Conservation (phyloP, 2,329 filamentous ascomycete genomes). For the Cladosporium oxysporum region DNA sequence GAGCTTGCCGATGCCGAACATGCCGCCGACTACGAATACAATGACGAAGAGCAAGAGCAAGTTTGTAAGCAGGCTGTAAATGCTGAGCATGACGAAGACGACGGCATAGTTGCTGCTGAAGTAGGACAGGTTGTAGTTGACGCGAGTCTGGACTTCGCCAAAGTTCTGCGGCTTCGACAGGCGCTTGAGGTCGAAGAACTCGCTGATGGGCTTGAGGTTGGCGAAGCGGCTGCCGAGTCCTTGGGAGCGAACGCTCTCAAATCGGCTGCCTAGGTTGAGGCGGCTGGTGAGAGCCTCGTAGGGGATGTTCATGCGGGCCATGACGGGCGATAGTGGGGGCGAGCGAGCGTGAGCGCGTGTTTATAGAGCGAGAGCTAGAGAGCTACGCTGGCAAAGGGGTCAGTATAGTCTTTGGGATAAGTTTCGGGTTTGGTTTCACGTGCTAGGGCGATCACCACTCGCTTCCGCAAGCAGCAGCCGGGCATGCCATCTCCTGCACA, state of each 20-base stretch:
- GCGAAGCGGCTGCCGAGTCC: constrained; percentile 81
- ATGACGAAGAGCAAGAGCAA: constrained; percentile 87
- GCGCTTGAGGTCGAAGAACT: constrained; percentile 96
- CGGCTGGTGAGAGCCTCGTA: constrained; percentile 88
- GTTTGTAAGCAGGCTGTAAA: constrained; percentile 94
- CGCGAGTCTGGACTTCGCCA: constrained; percentile 80
- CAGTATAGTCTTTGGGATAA: not conserved
- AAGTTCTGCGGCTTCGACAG: constrained; percentile 94
- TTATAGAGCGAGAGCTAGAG: not conserved
- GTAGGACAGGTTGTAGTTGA: constrained; percentile 96
- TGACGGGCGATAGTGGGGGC: constrained; percentile 24
- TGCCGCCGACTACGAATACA: constrained; percentile 77
- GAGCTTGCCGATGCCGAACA: constrained; percentile 90
- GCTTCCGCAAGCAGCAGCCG: not conserved
- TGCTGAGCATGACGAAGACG: constrained; percentile 90
- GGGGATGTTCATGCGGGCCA: constrained; percentile 79
- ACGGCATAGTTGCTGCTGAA: constrained; percentile 98
- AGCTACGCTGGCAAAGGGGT: constrained; percentile 5
- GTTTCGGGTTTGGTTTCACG: constrained; percentile 5
- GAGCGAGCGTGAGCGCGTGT: constrained; percentile 12
- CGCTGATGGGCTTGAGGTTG: constrained; percentile 85
- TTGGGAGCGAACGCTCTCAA: constrained; percentile 78
- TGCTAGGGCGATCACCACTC: constrained; percentile 1
- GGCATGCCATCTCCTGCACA: constrained; percentile 1
- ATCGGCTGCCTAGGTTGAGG: constrained; percentile 81